Percentiles rank a stretch among this genome's conserved stretches.
phyloP scores from a whole-genome alignment of 2,329 filamentous ascomycete species.

The Arthrobotrys iridis region DNA sequence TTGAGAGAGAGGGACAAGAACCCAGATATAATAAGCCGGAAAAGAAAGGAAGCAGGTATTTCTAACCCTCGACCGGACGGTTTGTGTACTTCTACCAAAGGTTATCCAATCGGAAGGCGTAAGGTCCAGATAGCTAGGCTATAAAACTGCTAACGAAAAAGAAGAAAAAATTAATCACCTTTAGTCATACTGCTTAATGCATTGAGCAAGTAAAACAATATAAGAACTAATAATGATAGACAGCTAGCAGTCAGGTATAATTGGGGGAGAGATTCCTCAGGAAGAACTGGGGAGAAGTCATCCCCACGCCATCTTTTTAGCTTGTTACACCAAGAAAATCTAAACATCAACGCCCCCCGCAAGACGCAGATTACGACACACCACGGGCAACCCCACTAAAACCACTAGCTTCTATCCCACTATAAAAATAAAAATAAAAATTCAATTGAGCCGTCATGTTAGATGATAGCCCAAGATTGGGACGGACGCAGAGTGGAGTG shows the following conservation, averaged over 20 bases:
- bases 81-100: not conserved
- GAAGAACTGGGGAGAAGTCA: not conserved
- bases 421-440: too few species aligned
- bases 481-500: constrained; percentile 1
- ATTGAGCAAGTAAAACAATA: not conserved
- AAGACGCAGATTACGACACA: constrained; percentile 51
- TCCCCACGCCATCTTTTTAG: constrained; percentile 24
- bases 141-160: constrained; percentile 24
- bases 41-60: too few species aligned
- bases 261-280: not conserved
- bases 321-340: constrained; percentile 45
- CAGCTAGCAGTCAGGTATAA: not conserved
- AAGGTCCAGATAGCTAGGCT: constrained; percentile 18
- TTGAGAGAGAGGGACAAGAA: constrained; percentile 1
- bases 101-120: not conserved
- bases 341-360: constrained; percentile 31
- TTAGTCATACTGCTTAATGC: constrained; percentile 16
- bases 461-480: constrained; percentile 35
- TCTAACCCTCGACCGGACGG: constrained; percentile 4
- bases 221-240: not conserved
- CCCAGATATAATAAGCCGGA: not conserved
- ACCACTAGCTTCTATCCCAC: not conserved
- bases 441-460: constrained; percentile 48
- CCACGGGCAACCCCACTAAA: constrained; percentile 11
- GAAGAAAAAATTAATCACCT: constrained; percentile 20